Conservation (phyloP, 495 filamentous ascomycete species). For the Lasiosphaeria ovina region DNA sequence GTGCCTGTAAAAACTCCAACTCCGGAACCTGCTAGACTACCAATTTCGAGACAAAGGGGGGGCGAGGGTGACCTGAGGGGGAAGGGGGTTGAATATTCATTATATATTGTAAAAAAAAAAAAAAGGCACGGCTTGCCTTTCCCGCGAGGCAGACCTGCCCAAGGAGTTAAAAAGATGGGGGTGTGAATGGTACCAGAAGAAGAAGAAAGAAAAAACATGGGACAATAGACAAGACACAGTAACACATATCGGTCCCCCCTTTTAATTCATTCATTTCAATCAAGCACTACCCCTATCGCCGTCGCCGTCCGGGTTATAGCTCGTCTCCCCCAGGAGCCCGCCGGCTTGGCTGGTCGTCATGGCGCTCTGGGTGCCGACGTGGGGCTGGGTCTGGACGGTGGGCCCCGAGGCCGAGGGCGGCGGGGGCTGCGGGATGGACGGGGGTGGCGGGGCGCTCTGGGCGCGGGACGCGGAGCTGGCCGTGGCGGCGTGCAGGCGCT, state of each 20-base stretch:
- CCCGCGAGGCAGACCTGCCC: too few species aligned
- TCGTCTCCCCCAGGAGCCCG: slow-evolving; percentile 64
- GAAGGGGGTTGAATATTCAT: too few species aligned
- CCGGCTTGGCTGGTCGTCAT: slow-evolving; percentile 41
- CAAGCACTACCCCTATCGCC: slow-evolving; percentile 33
- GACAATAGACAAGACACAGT: too few species aligned
- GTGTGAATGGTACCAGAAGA: too few species aligned
- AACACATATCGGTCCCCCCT: too few species aligned
- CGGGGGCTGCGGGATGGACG: slow-evolving; percentile 37
- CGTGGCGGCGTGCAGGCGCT: slow-evolving; percentile 81
- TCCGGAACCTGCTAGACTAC: too few species aligned
- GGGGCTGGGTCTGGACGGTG: slow-evolving; percentile 49
- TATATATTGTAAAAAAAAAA: neutral
- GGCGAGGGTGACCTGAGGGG: too few species aligned
- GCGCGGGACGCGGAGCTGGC: slow-evolving; percentile 44
- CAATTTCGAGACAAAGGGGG: too few species aligned
- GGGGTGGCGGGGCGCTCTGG: slow-evolving; percentile 34
- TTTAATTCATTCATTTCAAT: neutral
- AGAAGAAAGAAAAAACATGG: slow-evolving; percentile 3
- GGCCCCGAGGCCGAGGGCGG: slow-evolving; percentile 42
- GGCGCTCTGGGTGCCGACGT: slow-evolving; percentile 45
- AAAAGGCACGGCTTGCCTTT: too few species aligned
- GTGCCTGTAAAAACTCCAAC: too few species aligned
- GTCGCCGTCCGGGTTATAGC: slow-evolving; percentile 64
- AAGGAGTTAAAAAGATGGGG: too few species aligned